These are phyloP conservation scores for Aphanomyces invadans DNA, from an alignment of 352 stramenopile genomes.

Conservation along the genomic window DNA sequence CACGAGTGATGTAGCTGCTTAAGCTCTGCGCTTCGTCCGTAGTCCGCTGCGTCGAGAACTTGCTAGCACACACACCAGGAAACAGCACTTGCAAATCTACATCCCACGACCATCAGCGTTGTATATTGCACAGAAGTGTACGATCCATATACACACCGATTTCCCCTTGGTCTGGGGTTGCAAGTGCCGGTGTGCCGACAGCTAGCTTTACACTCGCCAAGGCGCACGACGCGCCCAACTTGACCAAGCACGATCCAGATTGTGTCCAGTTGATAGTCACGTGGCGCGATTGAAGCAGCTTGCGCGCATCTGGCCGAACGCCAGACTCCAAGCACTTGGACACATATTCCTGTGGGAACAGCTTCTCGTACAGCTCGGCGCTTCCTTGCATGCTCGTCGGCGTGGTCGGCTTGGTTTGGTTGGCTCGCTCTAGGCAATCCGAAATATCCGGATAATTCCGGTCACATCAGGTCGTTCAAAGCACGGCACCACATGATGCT, in stretches of 20 bases:
- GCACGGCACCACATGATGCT: too few species aligned
- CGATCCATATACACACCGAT: slow-evolving; percentile 37
- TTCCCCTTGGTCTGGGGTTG: slow-evolving; percentile 66
- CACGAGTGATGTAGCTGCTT: slow-evolving; percentile 57
- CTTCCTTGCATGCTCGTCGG: background rate
- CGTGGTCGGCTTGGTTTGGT: slow-evolving; percentile 1
- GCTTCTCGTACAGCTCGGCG: slow-evolving; percentile 59
- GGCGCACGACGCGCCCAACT: slow-evolving; percentile 63
- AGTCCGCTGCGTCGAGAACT: slow-evolving; percentile 56
- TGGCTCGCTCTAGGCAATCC: background rate
- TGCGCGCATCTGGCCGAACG: slow-evolving; percentile 53
- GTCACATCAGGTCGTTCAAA: too few species aligned
- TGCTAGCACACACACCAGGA: slow-evolving; percentile 63
- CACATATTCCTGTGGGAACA: slow-evolving; percentile 70
- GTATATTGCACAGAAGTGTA: background rate
- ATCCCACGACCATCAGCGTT: background rate
- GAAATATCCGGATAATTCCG: background rate
- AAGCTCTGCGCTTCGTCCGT: slow-evolving; percentile 73
- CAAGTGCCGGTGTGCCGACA: slow-evolving; percentile 57
- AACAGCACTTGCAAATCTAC: slow-evolving; percentile 72
- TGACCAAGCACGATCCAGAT: slow-evolving; percentile 63
- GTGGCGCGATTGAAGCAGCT: slow-evolving; percentile 35
- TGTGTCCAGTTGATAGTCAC: slow-evolving; percentile 63
- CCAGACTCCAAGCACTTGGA: slow-evolving; percentile 47
- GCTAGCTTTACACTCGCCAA: slow-evolving; percentile 64